These are phyloP conservation scores for Goniomonas avonlea DNA, from an alignment of 78 protist genomes.

Conservation along the genomic window DNA sequence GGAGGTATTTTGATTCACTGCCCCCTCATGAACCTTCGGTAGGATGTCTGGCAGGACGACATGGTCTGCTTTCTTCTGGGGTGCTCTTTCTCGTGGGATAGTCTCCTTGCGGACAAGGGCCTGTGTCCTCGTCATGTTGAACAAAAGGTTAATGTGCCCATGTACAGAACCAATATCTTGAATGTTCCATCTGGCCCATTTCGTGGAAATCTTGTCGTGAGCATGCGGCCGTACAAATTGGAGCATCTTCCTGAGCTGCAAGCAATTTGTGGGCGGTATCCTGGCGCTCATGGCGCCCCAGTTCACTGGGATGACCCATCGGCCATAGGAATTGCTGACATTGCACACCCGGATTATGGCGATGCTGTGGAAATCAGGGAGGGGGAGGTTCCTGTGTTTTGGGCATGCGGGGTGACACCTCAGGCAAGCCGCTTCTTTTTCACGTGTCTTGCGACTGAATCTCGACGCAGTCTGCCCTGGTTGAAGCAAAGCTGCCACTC, in stretches of 20 bases:
- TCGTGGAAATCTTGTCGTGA: background rate
- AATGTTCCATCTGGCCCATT: background rate
- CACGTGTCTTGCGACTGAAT: background rate
- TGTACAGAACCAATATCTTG: conserved; percentile 7
- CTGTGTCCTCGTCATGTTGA: background rate
- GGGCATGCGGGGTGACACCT: conserved; percentile 25
- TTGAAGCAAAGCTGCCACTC: background rate
- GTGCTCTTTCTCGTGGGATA: conserved; percentile 9
- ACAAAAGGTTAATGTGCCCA: background rate
- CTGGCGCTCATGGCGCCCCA: conserved; percentile 7
- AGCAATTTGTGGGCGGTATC: background rate
- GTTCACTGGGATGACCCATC: background rate
- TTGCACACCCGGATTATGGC: conserved; percentile 21
- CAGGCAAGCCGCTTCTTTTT: background rate
- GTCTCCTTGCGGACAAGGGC: background rate
- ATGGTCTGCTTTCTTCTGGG: background rate
- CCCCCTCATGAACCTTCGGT: too few species aligned
- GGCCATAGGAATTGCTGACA: background rate
- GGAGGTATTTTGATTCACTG: too few species aligned
- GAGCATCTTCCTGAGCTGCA: background rate
- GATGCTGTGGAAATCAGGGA: background rate
- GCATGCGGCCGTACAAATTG: conserved; percentile 6
- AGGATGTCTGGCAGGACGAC: background rate
- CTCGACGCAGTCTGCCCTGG: background rate
- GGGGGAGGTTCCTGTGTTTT: conserved; percentile 12